A percentile compares a stretch with the other conserved stretches of the same genome.
Evolutionary conservation across 805 yeast species (phyloP).

Genomic region (Sugiyamaella marilandica): DNA sequence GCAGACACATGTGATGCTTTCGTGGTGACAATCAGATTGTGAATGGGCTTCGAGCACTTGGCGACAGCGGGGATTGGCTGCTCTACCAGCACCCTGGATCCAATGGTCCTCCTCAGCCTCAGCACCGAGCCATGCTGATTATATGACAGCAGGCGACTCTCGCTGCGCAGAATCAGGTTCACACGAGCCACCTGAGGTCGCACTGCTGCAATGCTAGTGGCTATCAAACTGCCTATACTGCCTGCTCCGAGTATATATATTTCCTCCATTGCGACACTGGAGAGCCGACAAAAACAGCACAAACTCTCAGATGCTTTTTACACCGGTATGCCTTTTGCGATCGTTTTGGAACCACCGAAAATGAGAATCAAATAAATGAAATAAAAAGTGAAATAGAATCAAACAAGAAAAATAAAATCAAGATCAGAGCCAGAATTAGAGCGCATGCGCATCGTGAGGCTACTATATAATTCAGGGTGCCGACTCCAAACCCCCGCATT

Average conservation of each 20-base stretch:
- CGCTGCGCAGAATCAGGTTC: conserved; percentile 41
- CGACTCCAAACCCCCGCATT: too few relatives aligned
- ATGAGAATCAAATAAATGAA: too few relatives aligned
- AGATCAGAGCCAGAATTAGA: too few relatives aligned
- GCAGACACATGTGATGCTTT: conserved; percentile 68
- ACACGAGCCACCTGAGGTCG: conserved; percentile 37
- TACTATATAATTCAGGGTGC: too few relatives aligned
- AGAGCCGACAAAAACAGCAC: background rate
- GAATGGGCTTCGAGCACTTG: conserved; percentile 33
- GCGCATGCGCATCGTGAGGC: too few relatives aligned
- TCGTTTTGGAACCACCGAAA: too few relatives aligned
- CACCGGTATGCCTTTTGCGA: too few relatives aligned
- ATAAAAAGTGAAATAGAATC: too few relatives aligned
- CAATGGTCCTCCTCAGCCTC: conserved; percentile 26
- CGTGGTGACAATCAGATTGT: conserved; percentile 66
- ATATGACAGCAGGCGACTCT: conserved; percentile 41
- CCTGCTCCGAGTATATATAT: conserved; percentile 48
- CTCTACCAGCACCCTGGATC: conserved; percentile 12
- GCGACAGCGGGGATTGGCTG: conserved; percentile 12
- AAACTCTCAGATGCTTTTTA: too few relatives aligned
- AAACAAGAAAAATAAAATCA: too few relatives aligned
- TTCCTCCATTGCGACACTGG: too few relatives aligned
- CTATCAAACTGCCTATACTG: conserved; percentile 47
- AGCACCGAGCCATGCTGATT: conserved; percentile 38
- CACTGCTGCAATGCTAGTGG: conserved; percentile 39